Evolutionary conservation across 345 rosid genomes (phyloP).

Genomic region (Euclidium syriacum): DNA sequence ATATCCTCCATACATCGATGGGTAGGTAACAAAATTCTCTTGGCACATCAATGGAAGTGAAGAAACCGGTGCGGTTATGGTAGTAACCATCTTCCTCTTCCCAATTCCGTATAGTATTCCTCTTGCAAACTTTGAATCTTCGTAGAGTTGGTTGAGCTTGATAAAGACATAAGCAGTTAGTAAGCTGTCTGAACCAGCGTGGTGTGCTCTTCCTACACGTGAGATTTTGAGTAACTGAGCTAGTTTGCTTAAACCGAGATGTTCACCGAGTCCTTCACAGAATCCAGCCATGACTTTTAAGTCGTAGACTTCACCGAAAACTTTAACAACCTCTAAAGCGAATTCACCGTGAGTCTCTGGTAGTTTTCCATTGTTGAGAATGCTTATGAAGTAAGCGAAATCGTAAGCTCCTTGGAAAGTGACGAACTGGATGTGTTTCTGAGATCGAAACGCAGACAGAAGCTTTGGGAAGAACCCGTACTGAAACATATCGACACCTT

Average conservation of each 20-base stretch:
- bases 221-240: conserved; percentile 15
- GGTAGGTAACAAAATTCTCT: conserved; percentile 19
- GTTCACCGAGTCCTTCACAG: conserved; percentile 19
- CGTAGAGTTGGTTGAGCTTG: conserved; percentile 5
- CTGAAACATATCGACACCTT: conserved; percentile 21
- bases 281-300: conserved; percentile 26
- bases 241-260: conserved; percentile 20
- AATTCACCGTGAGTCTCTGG: neutral
- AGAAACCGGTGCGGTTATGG: neutral
- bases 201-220: conserved; percentile 22
- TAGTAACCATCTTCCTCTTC: neutral
- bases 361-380: conserved; percentile 4
- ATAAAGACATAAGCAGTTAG: conserved; percentile 25
- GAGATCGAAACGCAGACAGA: neutral
- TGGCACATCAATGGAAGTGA: neutral
- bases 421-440: neutral
- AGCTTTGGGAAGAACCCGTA: conserved; percentile 5
- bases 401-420: conserved; percentile 30
- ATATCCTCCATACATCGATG: conserved; percentile 9
- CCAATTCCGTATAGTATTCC: conserved; percentile 26
- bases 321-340: neutral
- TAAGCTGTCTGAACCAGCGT: conserved; percentile 31
- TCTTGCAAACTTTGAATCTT: conserved; percentile 14
- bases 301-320: conserved; percentile 27
- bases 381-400: conserved; percentile 7